A percentile compares a stretch with the other conserved stretches of the same genome.
These are phyloP conservation scores for Trichophyton rubrum DNA, from an alignment of 2,329 filamentous ascomycete species.

Conservation along the genomic window DNA sequence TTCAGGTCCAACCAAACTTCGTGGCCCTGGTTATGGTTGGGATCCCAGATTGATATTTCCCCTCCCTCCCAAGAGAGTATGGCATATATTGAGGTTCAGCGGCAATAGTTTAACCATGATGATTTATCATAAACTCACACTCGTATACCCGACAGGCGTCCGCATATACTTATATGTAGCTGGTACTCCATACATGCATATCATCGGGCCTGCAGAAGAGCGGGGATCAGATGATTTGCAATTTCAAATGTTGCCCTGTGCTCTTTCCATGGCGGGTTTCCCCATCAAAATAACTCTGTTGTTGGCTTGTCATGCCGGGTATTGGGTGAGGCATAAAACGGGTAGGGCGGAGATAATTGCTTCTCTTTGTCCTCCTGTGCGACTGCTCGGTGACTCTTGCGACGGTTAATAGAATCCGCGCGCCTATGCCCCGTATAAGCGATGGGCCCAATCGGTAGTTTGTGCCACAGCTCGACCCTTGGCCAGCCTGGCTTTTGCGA, in stretches of 20 bases:
- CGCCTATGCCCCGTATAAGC: constrained; percentile 1
- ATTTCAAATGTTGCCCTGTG: neutral
- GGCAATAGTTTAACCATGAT: neutral
- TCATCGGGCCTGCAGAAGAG: constrained; percentile 1
- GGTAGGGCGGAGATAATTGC: neutral
- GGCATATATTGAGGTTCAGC: neutral
- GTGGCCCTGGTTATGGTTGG: neutral
- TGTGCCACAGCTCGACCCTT: neutral
- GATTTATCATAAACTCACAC: neutral
- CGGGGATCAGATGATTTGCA: neutral
- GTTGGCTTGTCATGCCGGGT: neutral
- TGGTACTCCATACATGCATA: neutral
- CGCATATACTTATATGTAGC: neutral
- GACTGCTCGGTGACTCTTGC: neutral
- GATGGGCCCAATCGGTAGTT: neutral
- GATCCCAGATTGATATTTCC: neutral
- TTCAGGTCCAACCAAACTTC: neutral
- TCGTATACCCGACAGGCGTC: neutral
- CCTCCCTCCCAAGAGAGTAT: neutral
- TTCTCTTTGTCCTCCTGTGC: neutral
- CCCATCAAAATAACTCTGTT: no score
- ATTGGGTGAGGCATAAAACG: neutral
- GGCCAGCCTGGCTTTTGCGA: neutral
- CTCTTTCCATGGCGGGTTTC: neutral
- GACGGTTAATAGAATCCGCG: neutral